Evolutionary conservation across 2,329 filamentous ascomycete species (phyloP).

Genomic region (Penicillium sp.): DNA sequence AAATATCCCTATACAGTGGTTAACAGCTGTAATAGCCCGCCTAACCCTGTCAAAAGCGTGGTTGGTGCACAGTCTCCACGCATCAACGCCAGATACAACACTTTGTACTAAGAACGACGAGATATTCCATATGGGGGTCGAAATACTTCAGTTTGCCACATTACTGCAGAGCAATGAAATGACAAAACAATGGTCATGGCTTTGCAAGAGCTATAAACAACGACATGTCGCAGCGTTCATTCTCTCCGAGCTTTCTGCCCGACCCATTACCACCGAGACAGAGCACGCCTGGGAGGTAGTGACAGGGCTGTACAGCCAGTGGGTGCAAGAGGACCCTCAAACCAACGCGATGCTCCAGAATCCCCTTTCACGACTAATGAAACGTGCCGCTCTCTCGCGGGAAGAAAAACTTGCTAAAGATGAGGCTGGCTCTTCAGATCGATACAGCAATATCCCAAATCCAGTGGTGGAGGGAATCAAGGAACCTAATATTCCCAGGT

Average conservation of each 20-base stretch:
- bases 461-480: neutral
- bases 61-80: conserved; percentile 33
- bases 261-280: conserved; percentile 18
- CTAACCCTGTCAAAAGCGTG: conserved; percentile 69
- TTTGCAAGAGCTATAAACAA: conserved; percentile 55
- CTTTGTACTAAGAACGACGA: conserved; percentile 45
- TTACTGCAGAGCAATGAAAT: conserved; percentile 56
- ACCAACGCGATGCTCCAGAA: conserved; percentile 16
- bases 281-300: conserved; percentile 24
- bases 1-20: conserved; percentile 53
- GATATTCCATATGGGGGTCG: conserved; percentile 61
- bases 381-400: conserved; percentile 20
- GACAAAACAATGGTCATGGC: conserved; percentile 54
- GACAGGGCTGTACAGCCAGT: conserved; percentile 19
- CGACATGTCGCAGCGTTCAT: conserved; percentile 56
- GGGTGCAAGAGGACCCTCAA: conserved; percentile 9
- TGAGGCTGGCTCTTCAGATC: neutral
- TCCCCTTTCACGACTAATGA: conserved; percentile 18
- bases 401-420: neutral
- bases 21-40: conserved; percentile 58
- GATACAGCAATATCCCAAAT: neutral
- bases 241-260: conserved; percentile 49
- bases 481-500: neutral
- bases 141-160: conserved; percentile 62
- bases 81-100: conserved; percentile 1